phyloP scores from a whole-genome alignment of 2,329 filamentous ascomycete genomes.

The Sclerotinia spermophila region DNA sequence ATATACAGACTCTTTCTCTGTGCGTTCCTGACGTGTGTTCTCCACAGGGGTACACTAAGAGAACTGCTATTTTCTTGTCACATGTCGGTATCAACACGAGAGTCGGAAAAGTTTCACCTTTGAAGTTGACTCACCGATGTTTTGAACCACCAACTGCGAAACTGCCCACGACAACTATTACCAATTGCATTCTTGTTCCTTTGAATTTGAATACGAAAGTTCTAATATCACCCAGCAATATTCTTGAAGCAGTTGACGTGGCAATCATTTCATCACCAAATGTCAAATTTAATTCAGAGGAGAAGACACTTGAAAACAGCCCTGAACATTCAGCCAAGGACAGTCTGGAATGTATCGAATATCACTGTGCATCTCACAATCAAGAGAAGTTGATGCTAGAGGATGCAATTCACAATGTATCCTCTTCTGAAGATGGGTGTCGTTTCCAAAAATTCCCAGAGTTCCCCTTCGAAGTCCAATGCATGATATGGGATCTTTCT shows the following conservation, averaged over 20 bases:
- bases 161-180: too few relatives aligned
- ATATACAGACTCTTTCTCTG: not conserved
- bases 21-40: not conserved
- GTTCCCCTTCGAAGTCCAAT: not conserved
- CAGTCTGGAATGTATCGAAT: not conserved
- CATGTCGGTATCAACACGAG: not conserved
- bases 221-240: not conserved
- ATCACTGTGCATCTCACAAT: not conserved
- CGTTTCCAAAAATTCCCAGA: not conserved
- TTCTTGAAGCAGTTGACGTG: not conserved
- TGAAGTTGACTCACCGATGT: not conserved
- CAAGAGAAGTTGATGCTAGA: not conserved
- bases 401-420: too few relatives aligned
- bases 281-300: not conserved
- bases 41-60: not conserved
- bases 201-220: not conserved
- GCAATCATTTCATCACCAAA: not conserved
- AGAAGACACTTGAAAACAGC: not conserved
- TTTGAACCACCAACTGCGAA: not conserved
- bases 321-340: not conserved
- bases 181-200: not conserved
- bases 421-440: not conserved
- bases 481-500: not conserved
- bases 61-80: not conserved
- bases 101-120: not conserved